These are phyloP conservation scores for Hamamelis virginiana DNA, from an alignment of 164 flowering plant species.

Conservation along the genomic window DNA sequence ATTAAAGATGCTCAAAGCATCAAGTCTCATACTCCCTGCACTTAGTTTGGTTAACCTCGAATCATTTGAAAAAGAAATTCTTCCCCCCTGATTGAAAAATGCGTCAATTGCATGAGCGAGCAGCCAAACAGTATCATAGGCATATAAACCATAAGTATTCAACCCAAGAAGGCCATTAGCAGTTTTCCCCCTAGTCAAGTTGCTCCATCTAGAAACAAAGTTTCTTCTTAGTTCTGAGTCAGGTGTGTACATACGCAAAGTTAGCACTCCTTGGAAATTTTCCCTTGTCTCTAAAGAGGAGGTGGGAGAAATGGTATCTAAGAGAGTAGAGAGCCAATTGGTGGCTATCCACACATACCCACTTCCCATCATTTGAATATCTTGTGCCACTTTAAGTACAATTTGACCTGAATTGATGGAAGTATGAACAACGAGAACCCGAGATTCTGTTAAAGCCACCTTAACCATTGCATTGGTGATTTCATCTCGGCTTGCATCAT, in stretches of 20 bases:
- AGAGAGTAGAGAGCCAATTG: constrained; percentile 49
- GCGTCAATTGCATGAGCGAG: constrained; percentile 56
- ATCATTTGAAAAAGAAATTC: constrained; percentile 45
- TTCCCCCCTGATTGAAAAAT: constrained; percentile 51
- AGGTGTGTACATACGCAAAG: constrained; percentile 48
- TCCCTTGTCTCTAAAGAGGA: constrained; percentile 23
- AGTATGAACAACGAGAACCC: constrained; percentile 46
- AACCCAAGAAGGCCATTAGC: constrained; percentile 29
- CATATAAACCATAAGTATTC: constrained; percentile 52
- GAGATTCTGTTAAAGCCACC: constrained; percentile 46
- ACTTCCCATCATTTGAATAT: constrained; percentile 46
- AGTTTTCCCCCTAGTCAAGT: constrained; percentile 25
- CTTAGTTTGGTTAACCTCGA: constrained; percentile 23
- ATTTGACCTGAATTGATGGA: constrained; percentile 26
- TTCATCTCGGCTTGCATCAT: constrained; percentile 25
- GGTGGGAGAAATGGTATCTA: constrained; percentile 46
- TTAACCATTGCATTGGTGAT: constrained; percentile 40
- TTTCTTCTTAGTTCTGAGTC: constrained; percentile 42
- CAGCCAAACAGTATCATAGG: constrained; percentile 69
- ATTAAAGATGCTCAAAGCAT: constrained; percentile 48
- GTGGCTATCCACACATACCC: constrained; percentile 76
- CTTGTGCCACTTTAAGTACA: constrained; percentile 40
- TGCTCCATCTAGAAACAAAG: constrained; percentile 51
- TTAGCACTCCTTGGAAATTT: constrained; percentile 52
- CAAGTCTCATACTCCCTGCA: constrained; percentile 37